Conservation (phyloP, 306 rosid species). For the Corylus avellana region DNA sequence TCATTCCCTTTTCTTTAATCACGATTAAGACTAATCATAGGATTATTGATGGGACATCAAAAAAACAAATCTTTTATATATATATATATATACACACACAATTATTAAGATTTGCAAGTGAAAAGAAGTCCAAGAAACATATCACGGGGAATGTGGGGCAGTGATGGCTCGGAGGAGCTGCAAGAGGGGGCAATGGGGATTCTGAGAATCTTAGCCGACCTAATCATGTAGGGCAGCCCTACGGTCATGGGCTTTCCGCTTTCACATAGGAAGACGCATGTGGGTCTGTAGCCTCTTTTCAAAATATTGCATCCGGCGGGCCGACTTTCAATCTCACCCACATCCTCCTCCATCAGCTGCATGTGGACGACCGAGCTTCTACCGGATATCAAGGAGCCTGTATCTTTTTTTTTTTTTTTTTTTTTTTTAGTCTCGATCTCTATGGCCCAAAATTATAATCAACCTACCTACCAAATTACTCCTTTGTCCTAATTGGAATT, state of each 20-base stretch:
- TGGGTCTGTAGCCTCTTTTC: constrained; percentile 16
- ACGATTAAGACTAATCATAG: no score
- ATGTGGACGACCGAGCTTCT: constrained; percentile 32
- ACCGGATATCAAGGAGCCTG: constrained; percentile 15
- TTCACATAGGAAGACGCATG: constrained; percentile 6
- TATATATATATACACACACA: no score
- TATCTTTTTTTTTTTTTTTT: not conserved
- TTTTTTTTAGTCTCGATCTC: not conserved
- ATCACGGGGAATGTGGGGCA: constrained; percentile 49
- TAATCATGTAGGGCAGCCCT: not conserved
- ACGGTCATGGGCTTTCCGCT: constrained; percentile 22
- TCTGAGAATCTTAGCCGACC: constrained; percentile 20
- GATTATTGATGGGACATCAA: no score
- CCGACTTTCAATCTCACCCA: constrained; percentile 29
- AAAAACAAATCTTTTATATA: no score
- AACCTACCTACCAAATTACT: not conserved
- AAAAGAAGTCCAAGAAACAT: constrained; percentile 30
- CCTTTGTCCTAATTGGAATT: not conserved
- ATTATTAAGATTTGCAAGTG: not conserved
- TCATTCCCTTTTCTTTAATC: no score
- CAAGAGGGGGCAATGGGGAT: constrained; percentile 1
- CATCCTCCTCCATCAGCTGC: constrained; percentile 6
- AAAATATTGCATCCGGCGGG: constrained; percentile 13
- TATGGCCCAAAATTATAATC: constrained; percentile 13
- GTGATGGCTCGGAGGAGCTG: constrained; percentile 11